Evolutionary conservation across 805 yeast genomes (phyloP), one percentile per base, ranked within the genome.

Genomic region (Helenozyma rhizophorensis): DNA sequence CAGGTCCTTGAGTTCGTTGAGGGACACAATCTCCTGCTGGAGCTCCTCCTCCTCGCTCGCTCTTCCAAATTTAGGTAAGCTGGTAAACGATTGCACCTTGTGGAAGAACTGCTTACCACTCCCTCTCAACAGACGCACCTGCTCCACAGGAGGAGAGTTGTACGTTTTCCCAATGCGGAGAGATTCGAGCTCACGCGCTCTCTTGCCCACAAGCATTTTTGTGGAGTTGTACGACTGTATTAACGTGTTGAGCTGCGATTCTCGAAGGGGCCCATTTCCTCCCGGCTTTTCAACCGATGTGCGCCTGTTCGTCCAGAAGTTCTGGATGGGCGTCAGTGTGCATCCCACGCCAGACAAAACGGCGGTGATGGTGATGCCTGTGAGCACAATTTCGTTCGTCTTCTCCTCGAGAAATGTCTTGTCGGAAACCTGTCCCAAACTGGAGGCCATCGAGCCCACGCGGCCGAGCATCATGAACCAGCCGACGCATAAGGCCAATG

Each of bases 311-410:
- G 30, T 21, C 42, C 43, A 37, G 23, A 39, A 40, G 13, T 22
- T 34, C 14, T 38, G 36, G 21, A 39, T 63, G 7, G 76, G 67
- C 1, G 75, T 70, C 25, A 74, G 63, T 10, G 69, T 53, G 6
- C 74, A 68, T 1, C 78, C 80, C 26, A 74, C 61, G 2, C 80
- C 80, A 9, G 75, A 72, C 13, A 74, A 52, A 1, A 70, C 41
- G 1, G 77, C 73, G 32, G 74, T 59, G 31, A 70, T 62, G n/a
- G 73, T 58, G 19, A 74, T 66, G 0, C 80, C 80, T 17, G 70
- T 56, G 27, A 74, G 48, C 3, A 70, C 61, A 19, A 74, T 45
- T 43, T 72, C 70, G 40, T 64, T 68, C 27, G 74, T 57, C 33
- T 72, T 68, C 13, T 54, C 51, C 28, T 67, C 66, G n/a, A 68